Evolutionary conservation across 2,329 filamentous ascomycete species (phyloP).

Genomic region (Ophiostoma quercus): DNA sequence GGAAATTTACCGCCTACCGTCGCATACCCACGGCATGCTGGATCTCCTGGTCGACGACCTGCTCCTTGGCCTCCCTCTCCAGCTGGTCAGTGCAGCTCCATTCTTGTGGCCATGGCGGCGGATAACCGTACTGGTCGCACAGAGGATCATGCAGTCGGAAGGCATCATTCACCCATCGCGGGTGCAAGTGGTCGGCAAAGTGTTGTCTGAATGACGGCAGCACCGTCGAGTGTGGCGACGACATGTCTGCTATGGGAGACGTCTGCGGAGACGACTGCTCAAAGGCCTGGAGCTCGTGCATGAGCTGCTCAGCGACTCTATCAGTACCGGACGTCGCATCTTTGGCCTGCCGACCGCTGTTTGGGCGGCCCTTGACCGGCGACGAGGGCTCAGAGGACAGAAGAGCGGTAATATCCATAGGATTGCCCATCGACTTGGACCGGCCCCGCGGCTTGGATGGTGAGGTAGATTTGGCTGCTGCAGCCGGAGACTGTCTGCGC

Average conservation of each 20-base stretch:
- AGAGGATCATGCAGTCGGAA: slow-evolving; percentile 23
- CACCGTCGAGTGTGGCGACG: neutral
- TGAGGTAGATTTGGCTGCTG: neutral
- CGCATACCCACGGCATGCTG: neutral
- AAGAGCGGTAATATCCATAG: neutral
- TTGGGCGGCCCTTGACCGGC: neutral
- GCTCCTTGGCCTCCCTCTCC: slow-evolving; percentile 18
- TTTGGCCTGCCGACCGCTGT: neutral
- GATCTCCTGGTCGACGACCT: slow-evolving; percentile 13
- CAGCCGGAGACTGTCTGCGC: neutral
- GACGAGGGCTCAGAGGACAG: slow-evolving; percentile 2
- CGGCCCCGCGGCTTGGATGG: neutral
- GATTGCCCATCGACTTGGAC: slow-evolving; percentile 19
- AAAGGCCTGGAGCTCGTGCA: slow-evolving; percentile 11
- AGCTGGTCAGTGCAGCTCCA: slow-evolving; percentile 26
- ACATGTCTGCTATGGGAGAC: neutral
- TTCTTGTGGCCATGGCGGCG: slow-evolving; percentile 19
- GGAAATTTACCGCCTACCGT: neutral
- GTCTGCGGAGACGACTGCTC: neutral
- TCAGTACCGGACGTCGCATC: slow-evolving; percentile 18
- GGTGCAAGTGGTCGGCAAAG: neutral
- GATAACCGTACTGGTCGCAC: slow-evolving; percentile 15
- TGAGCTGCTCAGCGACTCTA: slow-evolving; percentile 13
- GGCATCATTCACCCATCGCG: neutral
- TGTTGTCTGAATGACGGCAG: neutral